Conservation (phyloP, 2,329 filamentous ascomycete genomes). For the Hypomyces rosellus region DNA sequence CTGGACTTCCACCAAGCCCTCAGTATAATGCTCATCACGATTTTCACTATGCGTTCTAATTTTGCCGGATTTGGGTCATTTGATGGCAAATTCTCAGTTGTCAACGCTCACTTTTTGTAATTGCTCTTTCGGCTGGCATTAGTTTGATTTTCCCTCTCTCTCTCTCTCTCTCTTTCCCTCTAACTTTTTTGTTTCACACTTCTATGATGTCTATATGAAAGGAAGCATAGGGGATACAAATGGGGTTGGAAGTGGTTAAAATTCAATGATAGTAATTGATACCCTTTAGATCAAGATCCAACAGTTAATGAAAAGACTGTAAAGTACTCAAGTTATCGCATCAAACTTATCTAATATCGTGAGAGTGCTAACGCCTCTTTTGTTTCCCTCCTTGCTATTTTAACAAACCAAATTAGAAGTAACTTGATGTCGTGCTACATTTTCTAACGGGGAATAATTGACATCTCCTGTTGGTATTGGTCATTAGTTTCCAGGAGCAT, state of each 20-base stretch:
- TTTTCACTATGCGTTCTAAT: conserved; percentile 3
- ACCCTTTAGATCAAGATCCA: not conserved
- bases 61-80: not conserved
- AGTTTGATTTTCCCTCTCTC: not conserved
- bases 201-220: not conserved
- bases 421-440: too few species aligned
- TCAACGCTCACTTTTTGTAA: not conserved
- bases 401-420: too few species aligned
- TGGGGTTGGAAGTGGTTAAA: not conserved
- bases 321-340: too few species aligned
- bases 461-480: too few species aligned
- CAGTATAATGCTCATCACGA: conserved; percentile 2
- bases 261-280: not conserved
- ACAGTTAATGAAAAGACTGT: not conserved
- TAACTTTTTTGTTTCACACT: not conserved
- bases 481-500: too few species aligned
- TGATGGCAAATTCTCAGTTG: not conserved
- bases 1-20: not conserved
- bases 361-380: too few species aligned
- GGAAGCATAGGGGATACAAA: not conserved
- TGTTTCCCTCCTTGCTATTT: too few species aligned
- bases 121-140: not conserved
- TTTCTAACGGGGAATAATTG: too few species aligned
- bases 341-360: too few species aligned
- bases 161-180: too few species aligned